These are phyloP conservation scores for Aspergillus leporis DNA, from an alignment of 495 filamentous ascomycete species.

Conservation along the genomic window DNA sequence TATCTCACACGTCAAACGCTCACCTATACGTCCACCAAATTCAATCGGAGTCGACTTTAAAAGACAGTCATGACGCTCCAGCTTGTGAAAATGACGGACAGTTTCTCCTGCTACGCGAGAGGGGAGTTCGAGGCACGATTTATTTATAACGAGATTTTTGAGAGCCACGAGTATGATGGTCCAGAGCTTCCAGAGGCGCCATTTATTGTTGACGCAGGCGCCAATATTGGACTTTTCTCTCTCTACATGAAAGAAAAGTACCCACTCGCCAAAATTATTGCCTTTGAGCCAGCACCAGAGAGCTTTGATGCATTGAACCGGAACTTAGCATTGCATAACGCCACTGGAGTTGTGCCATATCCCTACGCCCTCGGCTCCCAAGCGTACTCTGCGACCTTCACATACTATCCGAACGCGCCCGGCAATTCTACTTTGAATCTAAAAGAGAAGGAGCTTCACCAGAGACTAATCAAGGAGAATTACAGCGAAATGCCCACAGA, in stretches of 20 bases:
- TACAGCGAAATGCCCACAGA: background rate
- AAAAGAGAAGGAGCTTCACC: background rate
- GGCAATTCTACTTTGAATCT: constrained; percentile 5
- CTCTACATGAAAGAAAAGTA: constrained; percentile 30
- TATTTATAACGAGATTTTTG: constrained; percentile 3
- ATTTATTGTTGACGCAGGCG: constrained; percentile 27
- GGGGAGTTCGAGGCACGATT: background rate
- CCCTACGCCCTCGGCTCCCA: background rate
- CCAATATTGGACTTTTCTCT: constrained; percentile 28
- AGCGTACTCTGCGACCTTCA: background rate
- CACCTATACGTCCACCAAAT: no score
- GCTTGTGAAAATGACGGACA: background rate
- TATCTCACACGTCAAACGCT: no score
- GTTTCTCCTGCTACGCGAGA: background rate
- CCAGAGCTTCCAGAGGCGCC: constrained; percentile 13
- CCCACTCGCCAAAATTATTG: constrained; percentile 22
- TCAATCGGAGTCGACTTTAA: no score
- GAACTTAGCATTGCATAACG: constrained; percentile 16
- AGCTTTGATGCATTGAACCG: constrained; percentile 20
- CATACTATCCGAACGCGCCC: background rate
- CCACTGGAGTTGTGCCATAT: background rate
- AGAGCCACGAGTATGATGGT: background rate
- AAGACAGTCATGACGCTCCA: background rate
- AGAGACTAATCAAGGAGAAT: background rate
- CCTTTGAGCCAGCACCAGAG: constrained; percentile 30